A percentile compares a stretch with the other conserved stretches of the same genome.
Evolutionary conservation across 2,329 filamentous ascomycete genomes (phyloP).

Genomic region (Aspergillus caelatus): DNA sequence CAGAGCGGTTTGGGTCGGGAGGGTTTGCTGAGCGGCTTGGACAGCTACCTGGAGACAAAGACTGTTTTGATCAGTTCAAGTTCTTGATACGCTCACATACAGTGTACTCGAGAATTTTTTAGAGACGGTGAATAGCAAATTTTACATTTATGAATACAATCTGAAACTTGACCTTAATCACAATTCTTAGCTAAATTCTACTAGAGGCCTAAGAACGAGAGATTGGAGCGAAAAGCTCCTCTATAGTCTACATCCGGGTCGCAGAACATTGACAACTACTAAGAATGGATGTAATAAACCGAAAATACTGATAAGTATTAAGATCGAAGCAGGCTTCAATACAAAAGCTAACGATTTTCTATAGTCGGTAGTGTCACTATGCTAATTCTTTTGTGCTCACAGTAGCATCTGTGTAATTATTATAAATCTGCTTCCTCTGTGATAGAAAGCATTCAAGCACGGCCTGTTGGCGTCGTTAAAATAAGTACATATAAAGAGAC

Average conservation of each 20-base stretch:
- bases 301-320: not conserved
- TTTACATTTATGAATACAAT: not conserved
- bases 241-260: not conserved
- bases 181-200: not conserved
- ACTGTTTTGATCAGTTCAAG: slow-evolving; percentile 29
- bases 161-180: not conserved
- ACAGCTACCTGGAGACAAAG: slow-evolving; percentile 38
- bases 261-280: not conserved
- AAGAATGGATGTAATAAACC: not conserved
- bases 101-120: not conserved
- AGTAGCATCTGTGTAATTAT: not conserved
- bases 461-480: not conserved
- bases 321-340: not conserved
- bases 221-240: not conserved
- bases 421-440: not conserved
- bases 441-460: not conserved
- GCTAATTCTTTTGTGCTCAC: not conserved
- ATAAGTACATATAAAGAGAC: not conserved
- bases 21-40: slow-evolving; percentile 40
- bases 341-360: not conserved
- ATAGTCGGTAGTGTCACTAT: not conserved
- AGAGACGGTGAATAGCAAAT: not conserved
- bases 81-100: not conserved
- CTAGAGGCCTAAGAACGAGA: not conserved
- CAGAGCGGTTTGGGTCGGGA: slow-evolving; percentile 44